Evolutionary conservation across 805 yeast genomes (phyloP), one percentile per base, ranked within the genome.

Genomic region (Naumovozyma dairenensis): DNA sequence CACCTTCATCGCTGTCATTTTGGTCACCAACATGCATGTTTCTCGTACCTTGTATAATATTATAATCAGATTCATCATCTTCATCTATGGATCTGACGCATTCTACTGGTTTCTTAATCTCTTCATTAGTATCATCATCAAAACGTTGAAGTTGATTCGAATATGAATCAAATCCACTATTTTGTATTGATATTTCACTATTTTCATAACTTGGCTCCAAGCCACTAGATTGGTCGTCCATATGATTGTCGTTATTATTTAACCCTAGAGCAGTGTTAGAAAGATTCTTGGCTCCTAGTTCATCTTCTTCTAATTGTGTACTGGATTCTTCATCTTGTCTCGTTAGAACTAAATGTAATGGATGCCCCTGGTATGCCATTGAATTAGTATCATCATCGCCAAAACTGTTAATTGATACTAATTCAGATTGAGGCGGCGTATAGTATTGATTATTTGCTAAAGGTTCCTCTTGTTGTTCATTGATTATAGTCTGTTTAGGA

Each of bases 391-490:
- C 41, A 17, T 35, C 38, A 15, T 37, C 38, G 20, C 40, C 37
- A 31, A 24, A 51, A 35, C 56, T 51, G 22, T 44, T 44, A 4
- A 51, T 45, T 4, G 56, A 51, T n/a, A 42, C 44, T 17, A 43
- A 35, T 18, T 49, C 53, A 14, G 54, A 48, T 16, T 30, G 36
- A 2, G 41, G 39, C 12, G 53, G 52, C 14, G 46, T 40, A 25
- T 21, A 40, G 8, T 17, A n/a, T 5, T 24, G 5, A 24, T 32
- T 26, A 22, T 28, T 22, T 16, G 20, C n/a, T 13, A 4, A 8
- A 16, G 20, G n/a, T 7, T 20, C 24, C 21, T 27, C 21, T 14
- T 9, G 21, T 13, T 33, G 12, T 12, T 21, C 13, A 22, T 16
- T 10, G 13, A 16, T 22, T 14, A 16, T 17, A n/a, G 7, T 30